Evolutionary conservation across 2,329 filamentous ascomycete species (phyloP).

Genomic region (Lomentospora prolificans): DNA sequence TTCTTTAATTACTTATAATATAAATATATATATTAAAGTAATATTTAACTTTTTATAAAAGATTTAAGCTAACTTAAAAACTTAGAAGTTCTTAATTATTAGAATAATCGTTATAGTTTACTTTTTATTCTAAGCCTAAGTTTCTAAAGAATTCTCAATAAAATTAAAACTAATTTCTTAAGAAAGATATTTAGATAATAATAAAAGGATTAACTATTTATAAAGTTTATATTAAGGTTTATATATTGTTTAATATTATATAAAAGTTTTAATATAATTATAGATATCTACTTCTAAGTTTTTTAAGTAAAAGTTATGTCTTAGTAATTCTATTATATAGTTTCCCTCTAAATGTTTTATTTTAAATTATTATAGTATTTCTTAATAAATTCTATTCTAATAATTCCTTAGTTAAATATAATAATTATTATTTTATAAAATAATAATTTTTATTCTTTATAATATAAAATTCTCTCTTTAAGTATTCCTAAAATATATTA

Average conservation of each 20-base stretch:
- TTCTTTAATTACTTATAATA: background rate
- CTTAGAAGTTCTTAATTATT: background rate
- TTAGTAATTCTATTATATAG: too few species aligned
- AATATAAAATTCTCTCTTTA: background rate
- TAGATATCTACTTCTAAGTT: too few species aligned
- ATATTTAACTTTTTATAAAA: background rate
- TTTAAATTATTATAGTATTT: background rate
- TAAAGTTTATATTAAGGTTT: background rate
- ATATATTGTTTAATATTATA: background rate
- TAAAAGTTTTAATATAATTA: too few species aligned
- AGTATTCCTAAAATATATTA: background rate
- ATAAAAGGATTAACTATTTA: background rate
- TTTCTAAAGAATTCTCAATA: background rate
- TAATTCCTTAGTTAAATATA: background rate
- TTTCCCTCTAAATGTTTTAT: background rate
- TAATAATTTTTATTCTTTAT: background rate
- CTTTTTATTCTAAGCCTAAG: background rate
- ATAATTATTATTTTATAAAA: background rate
- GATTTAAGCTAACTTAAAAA: background rate
- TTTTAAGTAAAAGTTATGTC: too few species aligned
- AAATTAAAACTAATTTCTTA: background rate
- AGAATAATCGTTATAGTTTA: background rate
- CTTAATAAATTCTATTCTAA: background rate
- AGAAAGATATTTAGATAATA: background rate
- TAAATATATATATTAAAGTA: background rate